Evolutionary conservation across 495 filamentous ascomycete genomes (phyloP).

Genomic region (Lophiostoma macrostomum): DNA sequence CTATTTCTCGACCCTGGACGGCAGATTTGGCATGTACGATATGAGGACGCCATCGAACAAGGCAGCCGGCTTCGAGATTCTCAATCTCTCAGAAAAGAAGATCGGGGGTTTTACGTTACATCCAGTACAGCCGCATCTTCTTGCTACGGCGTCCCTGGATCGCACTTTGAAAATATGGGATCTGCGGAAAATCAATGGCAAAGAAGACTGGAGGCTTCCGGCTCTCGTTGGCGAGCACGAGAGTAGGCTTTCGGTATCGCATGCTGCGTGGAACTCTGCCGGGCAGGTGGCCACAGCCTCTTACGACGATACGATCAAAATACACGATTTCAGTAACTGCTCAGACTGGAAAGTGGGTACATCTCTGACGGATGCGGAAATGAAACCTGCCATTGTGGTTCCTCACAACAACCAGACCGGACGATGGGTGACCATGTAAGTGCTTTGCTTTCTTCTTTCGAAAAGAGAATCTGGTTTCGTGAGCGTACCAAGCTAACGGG

Average conservation of each 20-base stretch:
- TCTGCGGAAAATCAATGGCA: constrained; percentile 68
- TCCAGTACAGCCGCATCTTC: constrained; percentile 70
- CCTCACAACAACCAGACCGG: constrained; percentile 96
- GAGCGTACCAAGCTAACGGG: constrained; percentile 1
- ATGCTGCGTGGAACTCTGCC: constrained; percentile 78
- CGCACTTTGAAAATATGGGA: constrained; percentile 91
- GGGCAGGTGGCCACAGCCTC: constrained; percentile 87
- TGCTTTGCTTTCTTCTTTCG: constrained; percentile 15
- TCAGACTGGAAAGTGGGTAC: constrained; percentile 62
- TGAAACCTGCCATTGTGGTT: constrained; percentile 66
- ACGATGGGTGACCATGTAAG: constrained; percentile 69
- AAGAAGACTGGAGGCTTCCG: constrained; percentile 52
- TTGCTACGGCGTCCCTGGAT: constrained; percentile 91
- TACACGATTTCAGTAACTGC: constrained; percentile 71
- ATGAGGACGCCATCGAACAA: constrained; percentile 55
- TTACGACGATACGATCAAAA: constrained; percentile 93
- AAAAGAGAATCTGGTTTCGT: background rate
- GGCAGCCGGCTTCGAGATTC: constrained; percentile 55
- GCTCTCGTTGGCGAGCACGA: constrained; percentile 75
- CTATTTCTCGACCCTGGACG: constrained; percentile 84
- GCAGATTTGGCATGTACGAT: constrained; percentile 75
- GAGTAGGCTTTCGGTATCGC: constrained; percentile 79
- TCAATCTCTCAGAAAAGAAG: constrained; percentile 85
- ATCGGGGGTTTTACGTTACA: constrained; percentile 90
- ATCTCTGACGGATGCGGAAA: constrained; percentile 55